These are phyloP conservation scores for Mucor sp. DNA, from an alignment of 371 early-diverging fungal species.

Conservation along the genomic window DNA sequence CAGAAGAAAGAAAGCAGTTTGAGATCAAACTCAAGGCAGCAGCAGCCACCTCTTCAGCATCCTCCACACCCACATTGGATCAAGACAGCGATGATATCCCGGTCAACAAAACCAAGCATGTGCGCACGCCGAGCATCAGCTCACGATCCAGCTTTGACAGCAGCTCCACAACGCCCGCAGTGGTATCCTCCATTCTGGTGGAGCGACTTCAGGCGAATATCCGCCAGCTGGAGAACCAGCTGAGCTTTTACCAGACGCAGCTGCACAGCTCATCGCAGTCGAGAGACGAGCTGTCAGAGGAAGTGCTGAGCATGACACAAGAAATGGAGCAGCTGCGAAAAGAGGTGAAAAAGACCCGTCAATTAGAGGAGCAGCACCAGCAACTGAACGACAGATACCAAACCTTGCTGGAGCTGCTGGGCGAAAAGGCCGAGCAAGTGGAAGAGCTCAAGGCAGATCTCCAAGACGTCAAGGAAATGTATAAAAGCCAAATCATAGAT, in stretches of 20 bases:
- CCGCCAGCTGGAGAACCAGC: constrained; percentile 70
- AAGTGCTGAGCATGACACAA: constrained; percentile 63
- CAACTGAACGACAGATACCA: constrained; percentile 64
- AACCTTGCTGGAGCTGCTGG: constrained; percentile 83
- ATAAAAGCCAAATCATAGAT: constrained; percentile 74
- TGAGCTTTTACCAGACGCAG: constrained; percentile 69
- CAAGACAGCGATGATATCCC: neutral
- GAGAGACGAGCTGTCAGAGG: constrained; percentile 77
- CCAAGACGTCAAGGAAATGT: constrained; percentile 78
- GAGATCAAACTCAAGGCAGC: constrained; percentile 29
- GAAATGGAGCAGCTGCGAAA: constrained; percentile 59
- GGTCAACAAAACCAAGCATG: neutral
- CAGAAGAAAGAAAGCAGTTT: constrained; percentile 43
- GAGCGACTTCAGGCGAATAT: constrained; percentile 63
- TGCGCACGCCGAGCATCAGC: constrained; percentile 18
- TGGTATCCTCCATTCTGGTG: constrained; percentile 39
- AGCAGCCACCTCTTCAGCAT: constrained; percentile 6
- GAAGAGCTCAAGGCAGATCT: constrained; percentile 84
- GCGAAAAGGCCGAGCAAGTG: constrained; percentile 87
- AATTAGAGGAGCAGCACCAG: constrained; percentile 35
- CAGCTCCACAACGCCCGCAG: constrained; percentile 19
- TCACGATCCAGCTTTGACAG: constrained; percentile 48
- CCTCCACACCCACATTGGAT: neutral
- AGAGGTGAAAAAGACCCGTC: constrained; percentile 27
- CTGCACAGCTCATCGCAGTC: constrained; percentile 64